A percentile compares a stretch with the other conserved stretches of the same genome.
Conservation (phyloP, 495 filamentous ascomycete species). For the Staphylotrichum longicolle region DNA sequence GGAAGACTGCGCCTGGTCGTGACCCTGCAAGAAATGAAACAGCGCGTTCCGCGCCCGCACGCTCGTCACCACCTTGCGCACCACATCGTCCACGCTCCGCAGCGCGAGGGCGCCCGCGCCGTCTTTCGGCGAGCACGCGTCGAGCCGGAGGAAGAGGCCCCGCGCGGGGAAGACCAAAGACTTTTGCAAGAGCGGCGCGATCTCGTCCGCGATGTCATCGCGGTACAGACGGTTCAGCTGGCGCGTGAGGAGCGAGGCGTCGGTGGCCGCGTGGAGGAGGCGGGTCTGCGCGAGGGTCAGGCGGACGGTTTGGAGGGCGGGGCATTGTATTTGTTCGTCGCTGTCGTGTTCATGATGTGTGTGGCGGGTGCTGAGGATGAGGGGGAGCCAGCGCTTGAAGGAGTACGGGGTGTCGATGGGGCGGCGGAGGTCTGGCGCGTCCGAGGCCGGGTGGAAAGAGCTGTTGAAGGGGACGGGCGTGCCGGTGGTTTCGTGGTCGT, state of each 20-base stretch:
- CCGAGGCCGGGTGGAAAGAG: conserved; percentile 22
- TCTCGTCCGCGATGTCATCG: conserved; percentile 20
- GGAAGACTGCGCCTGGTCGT: no score
- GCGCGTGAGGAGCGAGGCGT: conserved; percentile 21
- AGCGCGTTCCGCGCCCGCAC: conserved; percentile 27
- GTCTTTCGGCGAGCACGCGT: conserved; percentile 37
- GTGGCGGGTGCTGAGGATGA: conserved; percentile 24
- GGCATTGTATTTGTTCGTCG: neutral
- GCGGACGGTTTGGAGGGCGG: conserved; percentile 20
- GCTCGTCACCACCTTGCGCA: conserved; percentile 34
- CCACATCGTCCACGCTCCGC: conserved; percentile 22
- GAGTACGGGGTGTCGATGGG: conserved; percentile 27
- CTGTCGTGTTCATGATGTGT: no score
- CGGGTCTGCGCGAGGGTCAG: conserved; percentile 15
- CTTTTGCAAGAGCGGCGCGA: conserved; percentile 19
- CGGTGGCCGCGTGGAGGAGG: conserved; percentile 20
- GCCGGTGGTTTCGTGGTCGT: neutral
- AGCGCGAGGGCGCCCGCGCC: conserved; percentile 26
- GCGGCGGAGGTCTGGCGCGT: conserved; percentile 22
- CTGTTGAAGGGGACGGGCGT: conserved; percentile 26
- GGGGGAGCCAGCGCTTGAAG: conserved; percentile 31
- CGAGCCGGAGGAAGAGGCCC: conserved; percentile 36
- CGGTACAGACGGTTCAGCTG: conserved; percentile 21
- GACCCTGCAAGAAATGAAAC: neutral
- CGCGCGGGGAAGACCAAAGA: conserved; percentile 23